Conservation (phyloP, 345 rosid genomes). For the Aquilaria malaccensis region DNA sequence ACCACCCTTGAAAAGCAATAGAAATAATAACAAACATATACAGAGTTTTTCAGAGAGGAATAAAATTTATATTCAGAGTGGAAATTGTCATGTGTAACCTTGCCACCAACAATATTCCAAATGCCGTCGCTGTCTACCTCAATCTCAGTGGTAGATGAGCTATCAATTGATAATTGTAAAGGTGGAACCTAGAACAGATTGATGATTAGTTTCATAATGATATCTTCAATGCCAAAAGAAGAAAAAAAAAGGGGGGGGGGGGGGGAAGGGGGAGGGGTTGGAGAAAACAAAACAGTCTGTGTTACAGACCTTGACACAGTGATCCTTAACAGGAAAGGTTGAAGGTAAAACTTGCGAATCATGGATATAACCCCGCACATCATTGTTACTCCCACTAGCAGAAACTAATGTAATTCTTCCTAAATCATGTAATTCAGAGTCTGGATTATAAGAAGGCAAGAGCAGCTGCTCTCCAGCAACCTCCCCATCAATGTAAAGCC, state of each 20-base stretch:
- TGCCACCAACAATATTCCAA: constrained; percentile 77
- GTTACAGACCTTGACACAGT: constrained; percentile 34
- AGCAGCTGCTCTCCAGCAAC: constrained; percentile 44
- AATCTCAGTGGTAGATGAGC: constrained; percentile 50
- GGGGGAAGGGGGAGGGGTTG: too few relatives aligned
- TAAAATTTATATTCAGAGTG: not conserved
- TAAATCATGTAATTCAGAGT: constrained; percentile 17
- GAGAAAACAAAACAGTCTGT: constrained; percentile 6
- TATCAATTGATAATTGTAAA: constrained; percentile 45
- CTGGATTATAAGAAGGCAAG: constrained; percentile 28
- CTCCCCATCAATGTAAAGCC: constrained; percentile 55
- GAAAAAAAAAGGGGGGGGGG: not conserved
- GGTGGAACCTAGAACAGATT: constrained; percentile 59
- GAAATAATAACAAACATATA: not conserved
- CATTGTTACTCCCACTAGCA: constrained; percentile 34
- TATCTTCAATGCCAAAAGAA: not conserved
- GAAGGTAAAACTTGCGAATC: constrained; percentile 39
- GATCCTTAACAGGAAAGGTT: constrained; percentile 32
- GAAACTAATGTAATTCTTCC: constrained; percentile 40
- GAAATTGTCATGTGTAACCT: constrained; percentile 34
- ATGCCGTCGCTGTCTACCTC: constrained; percentile 60
- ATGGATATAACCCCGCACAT: constrained; percentile 55
- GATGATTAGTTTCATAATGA: constrained; percentile 5
- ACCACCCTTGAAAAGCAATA: too few relatives aligned
- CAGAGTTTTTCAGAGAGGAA: not conserved